Evolutionary conservation across 805 yeast genomes (phyloP).

Genomic region (Danielia reshetovae): DNA sequence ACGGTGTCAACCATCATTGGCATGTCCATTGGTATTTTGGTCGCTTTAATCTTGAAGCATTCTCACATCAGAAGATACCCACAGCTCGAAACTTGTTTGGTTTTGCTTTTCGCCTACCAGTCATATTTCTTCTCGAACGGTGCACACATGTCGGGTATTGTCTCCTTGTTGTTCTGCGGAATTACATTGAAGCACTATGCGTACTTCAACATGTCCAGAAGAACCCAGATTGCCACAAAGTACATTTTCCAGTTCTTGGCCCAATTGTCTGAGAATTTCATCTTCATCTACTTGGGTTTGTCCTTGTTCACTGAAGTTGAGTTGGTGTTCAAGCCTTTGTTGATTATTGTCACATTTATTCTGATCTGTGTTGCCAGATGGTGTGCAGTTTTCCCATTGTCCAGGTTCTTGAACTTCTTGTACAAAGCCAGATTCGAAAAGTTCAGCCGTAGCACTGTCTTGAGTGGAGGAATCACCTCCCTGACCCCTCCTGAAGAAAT

Average conservation of each 20-base stretch:
- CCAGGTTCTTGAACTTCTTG: constrained; percentile 77
- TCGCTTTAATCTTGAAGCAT: constrained; percentile 87
- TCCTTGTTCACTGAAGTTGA: constrained; percentile 95
- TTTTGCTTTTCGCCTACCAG: constrained; percentile 86
- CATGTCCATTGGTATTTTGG: constrained; percentile 77
- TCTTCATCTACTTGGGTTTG: constrained; percentile 90
- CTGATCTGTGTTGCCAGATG: constrained; percentile 94
- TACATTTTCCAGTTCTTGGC: constrained; percentile 93
- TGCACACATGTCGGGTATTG: constrained; percentile 99
- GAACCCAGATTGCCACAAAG: constrained; percentile 95
- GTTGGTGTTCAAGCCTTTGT: constrained; percentile 86
- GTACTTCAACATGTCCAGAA: constrained; percentile 92
- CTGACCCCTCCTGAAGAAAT: constrained; percentile 73
- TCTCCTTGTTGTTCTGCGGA: constrained; percentile 90
- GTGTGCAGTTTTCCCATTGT: constrained; percentile 95
- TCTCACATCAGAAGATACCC: constrained; percentile 92
- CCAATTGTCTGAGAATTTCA: constrained; percentile 92
- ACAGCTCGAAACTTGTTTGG: constrained; percentile 94
- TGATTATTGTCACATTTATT: constrained; percentile 84
- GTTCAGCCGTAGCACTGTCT: constrained; percentile 23
- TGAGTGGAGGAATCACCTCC: constrained; percentile 38
- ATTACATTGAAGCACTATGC: constrained; percentile 96
- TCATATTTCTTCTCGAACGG: constrained; percentile 98
- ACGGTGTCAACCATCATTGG: constrained; percentile 90
- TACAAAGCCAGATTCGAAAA: constrained; percentile 54